phyloP scores from a whole-genome alignment of 176 grass and related monocot species.

The Dendrocalamus sinicus region DNA sequence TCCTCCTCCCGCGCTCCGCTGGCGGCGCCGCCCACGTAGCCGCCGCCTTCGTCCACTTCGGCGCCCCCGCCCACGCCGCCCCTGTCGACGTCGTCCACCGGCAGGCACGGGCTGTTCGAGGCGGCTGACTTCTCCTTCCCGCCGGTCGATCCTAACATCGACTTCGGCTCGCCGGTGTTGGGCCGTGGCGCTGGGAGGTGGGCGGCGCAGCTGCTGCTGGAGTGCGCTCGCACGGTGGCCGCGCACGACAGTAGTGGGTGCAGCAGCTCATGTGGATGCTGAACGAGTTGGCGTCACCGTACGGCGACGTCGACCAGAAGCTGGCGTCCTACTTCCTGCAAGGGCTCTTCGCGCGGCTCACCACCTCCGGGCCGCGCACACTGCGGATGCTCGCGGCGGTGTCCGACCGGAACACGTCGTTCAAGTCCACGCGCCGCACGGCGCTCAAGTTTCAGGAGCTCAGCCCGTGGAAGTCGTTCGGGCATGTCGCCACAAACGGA shows the following conservation, averaged over 20 bases:
- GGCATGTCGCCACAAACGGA: constrained; percentile 96
- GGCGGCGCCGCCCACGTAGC: constrained; percentile 24
- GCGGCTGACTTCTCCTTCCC: constrained; percentile 76
- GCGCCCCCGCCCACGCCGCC: constrained; percentile 48
- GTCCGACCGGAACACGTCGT: constrained; percentile 79
- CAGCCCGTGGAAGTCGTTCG: constrained; percentile 95
- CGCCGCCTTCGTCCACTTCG: constrained; percentile 58
- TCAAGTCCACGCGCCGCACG: constrained; percentile 89
- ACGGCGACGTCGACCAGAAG: constrained; percentile 95
- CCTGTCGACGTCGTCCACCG: constrained; percentile 62
- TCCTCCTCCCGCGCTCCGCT: constrained; percentile 56
- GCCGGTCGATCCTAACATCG: constrained; percentile 83
- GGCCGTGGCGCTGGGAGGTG: constrained; percentile 48
- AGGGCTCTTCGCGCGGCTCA: constrained; percentile 84
- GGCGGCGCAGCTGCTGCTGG: constrained; percentile 74
- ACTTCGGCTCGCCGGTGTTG: constrained; percentile 81
- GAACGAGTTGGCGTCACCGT: constrained; percentile 92
- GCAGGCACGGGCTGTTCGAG: constrained; percentile 72
- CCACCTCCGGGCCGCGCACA: constrained; percentile 68
- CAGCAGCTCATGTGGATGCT: constrained; percentile 99
- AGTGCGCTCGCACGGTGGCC: constrained; percentile 75
- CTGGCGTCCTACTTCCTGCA: constrained; percentile 87
- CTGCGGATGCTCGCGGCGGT: constrained; percentile 70
- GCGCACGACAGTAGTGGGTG: constrained; percentile 76
- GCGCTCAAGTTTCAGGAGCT: constrained; percentile 88